Conservation (phyloP, 441 rosid genomes). For the Arabidopsis hybrid region DNA sequence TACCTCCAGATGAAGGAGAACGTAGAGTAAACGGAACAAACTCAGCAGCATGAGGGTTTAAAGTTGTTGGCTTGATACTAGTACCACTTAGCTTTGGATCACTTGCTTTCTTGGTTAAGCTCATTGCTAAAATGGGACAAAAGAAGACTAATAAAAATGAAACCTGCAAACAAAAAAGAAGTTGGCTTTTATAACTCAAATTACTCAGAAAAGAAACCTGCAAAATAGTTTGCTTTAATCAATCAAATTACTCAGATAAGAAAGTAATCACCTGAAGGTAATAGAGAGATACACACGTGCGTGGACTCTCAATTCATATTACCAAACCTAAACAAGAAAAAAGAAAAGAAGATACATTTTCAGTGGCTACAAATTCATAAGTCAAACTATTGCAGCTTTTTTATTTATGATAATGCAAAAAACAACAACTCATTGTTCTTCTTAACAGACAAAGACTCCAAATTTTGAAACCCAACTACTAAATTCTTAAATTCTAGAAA, state of each 20-base stretch:
- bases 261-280: conserved; percentile 24
- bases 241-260: conserved; percentile 35
- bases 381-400: conserved; percentile 25
- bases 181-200: conserved; percentile 30
- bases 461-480: conserved; percentile 8
- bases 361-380: conserved; percentile 22
- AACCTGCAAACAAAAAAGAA: conserved; percentile 63
- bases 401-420: conserved; percentile 7
- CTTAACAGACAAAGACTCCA: background rate
- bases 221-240: conserved; percentile 17
- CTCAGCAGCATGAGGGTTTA: conserved; percentile 98
- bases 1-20: conserved; percentile 66
- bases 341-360: background rate
- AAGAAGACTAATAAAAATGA: conserved; percentile 20
- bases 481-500: background rate
- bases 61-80: conserved; percentile 62
- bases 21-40: conserved; percentile 84
- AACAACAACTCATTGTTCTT: background rate
- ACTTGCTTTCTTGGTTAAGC: conserved; percentile 79
- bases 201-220: conserved; percentile 36
- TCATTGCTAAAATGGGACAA: conserved; percentile 60
- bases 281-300: conserved; percentile 22
- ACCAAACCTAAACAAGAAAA: conserved; percentile 12
- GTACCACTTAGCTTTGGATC: conserved; percentile 59
- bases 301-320: conserved; percentile 18